Evolutionary conservation across 2,329 filamentous ascomycete genomes (phyloP).

Genomic region (Neodidymelliopsis sp.): DNA sequence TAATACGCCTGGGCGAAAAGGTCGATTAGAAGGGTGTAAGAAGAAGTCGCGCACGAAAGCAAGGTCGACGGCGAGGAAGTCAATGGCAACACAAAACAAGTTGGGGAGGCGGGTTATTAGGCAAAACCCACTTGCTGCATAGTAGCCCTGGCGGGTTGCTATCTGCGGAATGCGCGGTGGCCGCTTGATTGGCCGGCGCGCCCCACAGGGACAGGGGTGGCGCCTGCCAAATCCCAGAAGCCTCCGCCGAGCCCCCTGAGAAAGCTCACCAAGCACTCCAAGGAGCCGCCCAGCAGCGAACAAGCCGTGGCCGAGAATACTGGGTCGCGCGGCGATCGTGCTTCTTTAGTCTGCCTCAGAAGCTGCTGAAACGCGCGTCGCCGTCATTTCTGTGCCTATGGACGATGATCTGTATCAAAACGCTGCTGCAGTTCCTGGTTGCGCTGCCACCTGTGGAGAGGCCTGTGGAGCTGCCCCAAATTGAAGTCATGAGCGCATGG

Average conservation of each 20-base stretch:
- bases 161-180: conserved; percentile 13
- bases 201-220: conserved; percentile 17
- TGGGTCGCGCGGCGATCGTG: conserved; percentile 19
- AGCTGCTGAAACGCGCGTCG: conserved; percentile 27
- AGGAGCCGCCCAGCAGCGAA: conserved; percentile 19
- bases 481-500: conserved; percentile 6
- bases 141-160: conserved; percentile 13
- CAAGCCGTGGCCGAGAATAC: conserved; percentile 22
- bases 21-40: conserved; percentile 13
- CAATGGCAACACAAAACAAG: conserved; percentile 14
- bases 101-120: conserved; percentile 19
- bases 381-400: conserved; percentile 10
- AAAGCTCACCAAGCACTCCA: conserved; percentile 21
- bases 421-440: conserved; percentile 8
- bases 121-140: conserved; percentile 2
- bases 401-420: conserved; percentile 24
- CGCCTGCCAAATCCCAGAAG: conserved; percentile 17
- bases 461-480: conserved; percentile 9
- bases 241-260: conserved; percentile 19
- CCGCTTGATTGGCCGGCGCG: conserved; percentile 9
- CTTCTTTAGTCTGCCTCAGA: conserved; percentile 22
- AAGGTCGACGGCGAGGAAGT: conserved; percentile 16
- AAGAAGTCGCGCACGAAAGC: conserved; percentile 18
- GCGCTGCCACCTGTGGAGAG: conserved; percentile 10
- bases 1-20: conserved; percentile 8